Evolutionary conservation across 306 rosid species (phyloP).

Genomic region (Lathyrus sativus): DNA sequence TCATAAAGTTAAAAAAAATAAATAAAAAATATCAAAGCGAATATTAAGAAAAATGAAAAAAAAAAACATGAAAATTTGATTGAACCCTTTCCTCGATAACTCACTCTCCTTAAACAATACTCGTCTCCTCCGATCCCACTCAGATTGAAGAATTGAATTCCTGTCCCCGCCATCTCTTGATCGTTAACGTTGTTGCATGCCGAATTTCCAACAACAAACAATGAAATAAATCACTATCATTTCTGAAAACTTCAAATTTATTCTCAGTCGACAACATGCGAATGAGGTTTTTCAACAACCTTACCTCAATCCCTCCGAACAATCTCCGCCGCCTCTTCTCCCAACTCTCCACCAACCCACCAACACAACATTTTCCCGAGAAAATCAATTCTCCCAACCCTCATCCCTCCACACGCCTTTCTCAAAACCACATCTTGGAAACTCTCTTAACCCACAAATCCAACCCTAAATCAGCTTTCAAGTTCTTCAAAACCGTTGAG

Average conservation of each 20-base stretch:
- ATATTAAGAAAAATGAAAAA: too few species aligned
- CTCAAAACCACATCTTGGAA: slow-evolving; percentile 38
- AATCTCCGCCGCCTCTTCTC: slow-evolving; percentile 33
- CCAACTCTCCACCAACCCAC: slow-evolving; percentile 35
- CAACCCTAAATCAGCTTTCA: slow-evolving; percentile 54
- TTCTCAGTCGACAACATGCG: slow-evolving; percentile 13
- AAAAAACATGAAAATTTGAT: too few species aligned
- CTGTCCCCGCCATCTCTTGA: background rate
- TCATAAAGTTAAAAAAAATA: too few species aligned
- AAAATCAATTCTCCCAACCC: slow-evolving; percentile 10
- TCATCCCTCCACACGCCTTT: background rate
- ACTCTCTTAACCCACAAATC: slow-evolving; percentile 49
- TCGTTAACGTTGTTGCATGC: background rate
- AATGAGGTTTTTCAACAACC: slow-evolving; percentile 34
- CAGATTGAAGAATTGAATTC: background rate
- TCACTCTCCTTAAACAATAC: background rate
- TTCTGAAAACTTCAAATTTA: background rate
- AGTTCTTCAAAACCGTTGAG: slow-evolving; percentile 46
- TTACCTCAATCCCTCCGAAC: slow-evolving; percentile 37
- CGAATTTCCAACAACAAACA: background rate
- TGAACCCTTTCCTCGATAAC: background rate
- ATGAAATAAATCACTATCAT: slow-evolving; percentile 1
- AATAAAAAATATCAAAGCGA: too few species aligned
- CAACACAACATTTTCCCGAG: slow-evolving; percentile 22
- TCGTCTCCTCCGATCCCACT: background rate